These are phyloP conservation scores for Sisymbrium irio DNA, from an alignment of 345 rosid genomes.

Conservation along the genomic window DNA sequence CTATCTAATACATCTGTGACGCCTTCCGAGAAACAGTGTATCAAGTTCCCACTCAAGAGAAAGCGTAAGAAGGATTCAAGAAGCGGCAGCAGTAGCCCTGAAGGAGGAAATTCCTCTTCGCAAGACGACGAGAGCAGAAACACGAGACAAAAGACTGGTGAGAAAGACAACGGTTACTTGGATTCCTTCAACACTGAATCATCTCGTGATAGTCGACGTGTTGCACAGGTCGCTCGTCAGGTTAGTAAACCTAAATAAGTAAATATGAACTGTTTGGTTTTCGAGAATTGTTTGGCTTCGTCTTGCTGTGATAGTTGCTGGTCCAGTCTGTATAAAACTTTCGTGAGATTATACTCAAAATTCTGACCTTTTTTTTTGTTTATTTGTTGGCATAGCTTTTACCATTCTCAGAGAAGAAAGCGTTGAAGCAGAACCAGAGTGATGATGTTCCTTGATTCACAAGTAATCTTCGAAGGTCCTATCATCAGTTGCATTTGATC, in stretches of 20 bases:
- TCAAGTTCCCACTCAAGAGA: constrained; percentile 65
- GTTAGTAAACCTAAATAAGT: constrained; percentile 35
- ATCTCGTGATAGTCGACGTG: constrained; percentile 43
- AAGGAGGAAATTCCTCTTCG: constrained; percentile 27
- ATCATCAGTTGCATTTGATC: background rate
- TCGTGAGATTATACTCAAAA: background rate
- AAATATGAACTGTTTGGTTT: background rate
- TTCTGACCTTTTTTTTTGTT: background rate
- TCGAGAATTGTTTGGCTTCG: background rate
- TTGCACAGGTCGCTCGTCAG: constrained; percentile 70
- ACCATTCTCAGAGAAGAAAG: constrained; percentile 54
- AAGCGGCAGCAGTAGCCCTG: constrained; percentile 46
- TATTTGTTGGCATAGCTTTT: constrained; percentile 45
- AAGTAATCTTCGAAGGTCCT: background rate
- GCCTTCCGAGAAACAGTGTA: constrained; percentile 39
- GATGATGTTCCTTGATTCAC: constrained; percentile 30
- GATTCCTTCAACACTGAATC: constrained; percentile 51
- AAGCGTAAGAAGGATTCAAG: constrained; percentile 63
- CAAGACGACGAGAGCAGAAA: constrained; percentile 39
- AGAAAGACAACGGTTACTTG: constrained; percentile 37
- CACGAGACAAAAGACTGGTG: constrained; percentile 43
- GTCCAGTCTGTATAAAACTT: background rate
- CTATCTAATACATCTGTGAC: constrained; percentile 24
- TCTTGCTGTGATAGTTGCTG: background rate
- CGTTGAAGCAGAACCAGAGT: constrained; percentile 30